Base-by-base conservation (phyloP, 2,329 filamentous ascomycete genomes). In the Leptographium galeiforme region DNA sequence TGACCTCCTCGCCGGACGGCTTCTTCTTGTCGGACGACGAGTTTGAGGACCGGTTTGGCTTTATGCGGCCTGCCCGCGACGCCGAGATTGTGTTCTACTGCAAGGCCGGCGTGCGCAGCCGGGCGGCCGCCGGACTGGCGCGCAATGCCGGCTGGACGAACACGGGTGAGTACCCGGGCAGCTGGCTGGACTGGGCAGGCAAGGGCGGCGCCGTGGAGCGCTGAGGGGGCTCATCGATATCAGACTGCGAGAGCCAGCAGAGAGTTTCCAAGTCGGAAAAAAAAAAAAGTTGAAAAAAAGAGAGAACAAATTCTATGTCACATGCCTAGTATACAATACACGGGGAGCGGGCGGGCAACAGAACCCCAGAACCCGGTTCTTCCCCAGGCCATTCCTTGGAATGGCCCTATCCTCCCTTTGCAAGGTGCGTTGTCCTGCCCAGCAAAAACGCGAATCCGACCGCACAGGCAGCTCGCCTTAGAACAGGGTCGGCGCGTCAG, bases 71-170 rank as follows among this genome's bases (percentile, higher is more conserved):
- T 0, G 61, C 62, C 2, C 72, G 71, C 56, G 73, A 79, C 46
- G 66, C 68, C 36, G 73, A 79, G 58, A 66, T 95, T 14, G 76
- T 97, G 5, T 93, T 97, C 63, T 97, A 95, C 68, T 98, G 93
- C 71, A 94, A 89, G 71, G 84, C 90, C 0, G 93, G 93, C 2
- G 87, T 97, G 58, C 76, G 93, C 64, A 89, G 87, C 61, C 73
- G 76, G 47, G 79, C 86, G 0, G 90, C 90, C 8, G 89, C 89
- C 8, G 75, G 78, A 58, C 68, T 96, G 66, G 93, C 93, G 34
- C 73, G 74, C 61, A 77, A 86, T 64, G 84, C 82, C 2, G 91
- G 91, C 11, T 97, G 87, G 76, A 68, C 70, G 49, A 78, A 76
- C 8, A 79, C 87, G 0, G 80, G 79, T 19, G 85, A 89, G 69